Conservation (phyloP, 768 basidiomycete species). For the Paxillus ammoniavirescens region DNA sequence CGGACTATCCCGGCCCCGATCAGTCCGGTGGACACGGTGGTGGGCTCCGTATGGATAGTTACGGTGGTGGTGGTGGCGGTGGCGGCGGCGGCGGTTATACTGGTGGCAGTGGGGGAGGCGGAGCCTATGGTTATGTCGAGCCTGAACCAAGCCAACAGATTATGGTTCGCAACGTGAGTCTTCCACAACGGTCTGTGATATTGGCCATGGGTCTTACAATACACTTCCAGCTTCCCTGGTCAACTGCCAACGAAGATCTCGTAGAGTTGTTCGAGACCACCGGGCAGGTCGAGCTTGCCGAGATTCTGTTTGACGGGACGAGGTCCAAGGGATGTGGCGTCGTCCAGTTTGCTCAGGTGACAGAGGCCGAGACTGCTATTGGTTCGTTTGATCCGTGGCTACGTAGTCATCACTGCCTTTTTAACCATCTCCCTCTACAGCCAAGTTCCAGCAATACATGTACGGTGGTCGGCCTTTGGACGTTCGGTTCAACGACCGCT, state of each 20-base stretch:
- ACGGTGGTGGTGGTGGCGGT: constrained; percentile 40
- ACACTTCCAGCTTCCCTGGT: constrained; percentile 83
- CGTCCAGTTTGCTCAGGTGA: constrained; percentile 86
- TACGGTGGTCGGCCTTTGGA: constrained; percentile 90
- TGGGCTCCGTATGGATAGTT: constrained; percentile 35
- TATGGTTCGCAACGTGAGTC: constrained; percentile 94
- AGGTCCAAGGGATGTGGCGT: constrained; percentile 95
- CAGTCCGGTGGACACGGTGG: constrained; percentile 43
- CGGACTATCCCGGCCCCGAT: constrained; percentile 90
- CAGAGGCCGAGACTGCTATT: constrained; percentile 93
- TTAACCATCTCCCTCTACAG: constrained; percentile 31
- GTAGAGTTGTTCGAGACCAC: constrained; percentile 99
- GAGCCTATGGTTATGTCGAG: constrained; percentile 42
- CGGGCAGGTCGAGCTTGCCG: constrained; percentile 90
- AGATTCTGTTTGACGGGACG: constrained; percentile 90
- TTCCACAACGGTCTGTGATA: not conserved
- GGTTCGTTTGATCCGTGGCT: constrained; percentile 41
- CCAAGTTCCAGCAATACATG: constrained; percentile 95
- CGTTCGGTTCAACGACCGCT: constrained; percentile 92
- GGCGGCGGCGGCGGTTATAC: constrained; percentile 31
- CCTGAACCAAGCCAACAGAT: constrained; percentile 95
- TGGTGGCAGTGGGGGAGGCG: constrained; percentile 16
- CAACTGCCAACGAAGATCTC: constrained; percentile 96
- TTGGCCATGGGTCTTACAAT: not conserved
- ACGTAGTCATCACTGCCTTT: not conserved